Base-by-base conservation (phyloP, 2,329 filamentous ascomycete genomes). In the Microascus cirrosus region DNA sequence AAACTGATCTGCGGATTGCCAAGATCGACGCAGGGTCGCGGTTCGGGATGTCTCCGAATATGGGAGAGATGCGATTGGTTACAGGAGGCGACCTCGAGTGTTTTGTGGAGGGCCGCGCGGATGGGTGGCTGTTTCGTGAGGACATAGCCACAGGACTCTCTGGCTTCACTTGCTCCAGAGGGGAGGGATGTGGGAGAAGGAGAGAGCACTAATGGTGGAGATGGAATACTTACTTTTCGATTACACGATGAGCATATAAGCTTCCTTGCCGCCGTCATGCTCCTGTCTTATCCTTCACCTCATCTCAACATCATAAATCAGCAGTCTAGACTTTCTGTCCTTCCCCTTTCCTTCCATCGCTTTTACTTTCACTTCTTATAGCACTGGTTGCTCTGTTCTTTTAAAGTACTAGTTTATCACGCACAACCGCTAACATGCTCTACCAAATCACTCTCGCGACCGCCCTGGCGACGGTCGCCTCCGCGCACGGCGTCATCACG, bases 401-500 rank as follows among this genome's bases (percentile, higher is more conserved):
- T 24, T 8, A 50, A 50, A 2, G 8, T 24, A 50, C n/a, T 24
- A n/a, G 12, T 4, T 24, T 2, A 24, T 4, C 42, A 6, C 20
- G 22, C 8, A 12, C 10, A 20, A 48, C 6, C 22, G 5, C 45
- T 20, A 50, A 11, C 1, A 50, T 50, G 45, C 45, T 50, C 34
- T 53, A 55, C 45, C 48, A 54, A 54, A 36, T 71, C 63, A 67
- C 77, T 66, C 65, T 77, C 58, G 63, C 79, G 62, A 68, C 75
- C 63, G 74, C 78, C 64, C 70, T 57, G n/a, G 48, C 48, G 18
- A 39, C 45, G 18, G n/a, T 75, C 62, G 74, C 76, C 63, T 77
- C 77, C 54, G 80, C 78, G 57, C 82, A 86, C 70, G 82, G 82
- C 68, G 72, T 84, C 58, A 72, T 85, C 64, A 77, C 77, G 63